These are phyloP conservation scores for Acanthamoeba lugdunensis DNA, from an alignment of 208 protist genomes.

Conservation along the genomic window DNA sequence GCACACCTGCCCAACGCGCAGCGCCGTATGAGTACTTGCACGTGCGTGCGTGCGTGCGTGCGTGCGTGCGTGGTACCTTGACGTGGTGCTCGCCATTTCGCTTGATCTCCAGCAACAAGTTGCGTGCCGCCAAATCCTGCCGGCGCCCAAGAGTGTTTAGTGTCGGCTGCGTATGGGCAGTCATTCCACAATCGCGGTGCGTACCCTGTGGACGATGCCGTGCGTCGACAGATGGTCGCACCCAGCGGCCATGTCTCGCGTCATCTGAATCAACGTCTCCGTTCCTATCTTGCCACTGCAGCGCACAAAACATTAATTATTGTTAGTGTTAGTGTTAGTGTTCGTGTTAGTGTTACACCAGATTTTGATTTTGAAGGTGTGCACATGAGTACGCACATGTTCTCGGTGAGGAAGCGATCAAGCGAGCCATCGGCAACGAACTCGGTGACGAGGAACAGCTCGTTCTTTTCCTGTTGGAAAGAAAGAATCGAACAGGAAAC, in stretches of 20 bases:
- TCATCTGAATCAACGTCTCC: constrained; percentile 60
- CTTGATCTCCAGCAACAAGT: constrained; percentile 67
- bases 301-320: constrained; percentile 25
- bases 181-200: neutral
- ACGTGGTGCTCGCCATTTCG: constrained; percentile 36
- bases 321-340: neutral
- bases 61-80: constrained; percentile 1
- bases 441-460: constrained; percentile 62
- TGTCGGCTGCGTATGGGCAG: neutral
- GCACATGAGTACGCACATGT: neutral
- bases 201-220: constrained; percentile 57
- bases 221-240: constrained; percentile 41
- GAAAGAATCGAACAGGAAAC: neutral
- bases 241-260: constrained; percentile 38
- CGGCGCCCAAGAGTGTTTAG: neutral
- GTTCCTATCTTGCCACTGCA: constrained; percentile 58
- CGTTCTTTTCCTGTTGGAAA: neutral
- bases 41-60: neutral
- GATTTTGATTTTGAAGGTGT: neutral
- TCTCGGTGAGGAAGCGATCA: constrained; percentile 49
- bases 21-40: neutral
- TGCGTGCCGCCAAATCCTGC: constrained; percentile 62
- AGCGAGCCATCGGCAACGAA: constrained; percentile 56
- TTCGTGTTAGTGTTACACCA: neutral
- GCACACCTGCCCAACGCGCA: neutral